Evolutionary conservation across 148 eudicot genomes (phyloP).

Genomic region (Rhododendron kiyosumense): DNA sequence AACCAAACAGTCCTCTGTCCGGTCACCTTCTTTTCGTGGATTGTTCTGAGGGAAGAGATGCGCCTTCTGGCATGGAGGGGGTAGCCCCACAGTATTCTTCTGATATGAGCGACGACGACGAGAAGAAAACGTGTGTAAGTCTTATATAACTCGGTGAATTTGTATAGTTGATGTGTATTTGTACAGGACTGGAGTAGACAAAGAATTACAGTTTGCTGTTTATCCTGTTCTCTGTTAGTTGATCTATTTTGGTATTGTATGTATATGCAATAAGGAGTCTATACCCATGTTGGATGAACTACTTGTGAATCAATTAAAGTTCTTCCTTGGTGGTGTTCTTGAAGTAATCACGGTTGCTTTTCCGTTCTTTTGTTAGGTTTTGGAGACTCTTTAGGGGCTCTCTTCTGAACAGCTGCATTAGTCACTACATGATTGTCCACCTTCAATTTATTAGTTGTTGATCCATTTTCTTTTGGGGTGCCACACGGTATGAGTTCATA

Average conservation of each 20-base stretch:
- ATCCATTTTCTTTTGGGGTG: neutral
- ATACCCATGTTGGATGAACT: neutral
- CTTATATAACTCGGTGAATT: conserved; percentile 25
- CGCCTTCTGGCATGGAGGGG: conserved; percentile 19
- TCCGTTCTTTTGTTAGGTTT: neutral
- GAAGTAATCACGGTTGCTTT: neutral
- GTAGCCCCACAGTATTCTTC: conserved; percentile 11
- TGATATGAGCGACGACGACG: conserved; percentile 1
- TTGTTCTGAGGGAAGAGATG: conserved; percentile 16
- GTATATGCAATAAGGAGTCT: neutral
- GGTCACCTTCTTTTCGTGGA: conserved; percentile 29
- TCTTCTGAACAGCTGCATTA: neutral
- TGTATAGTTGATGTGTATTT: neutral
- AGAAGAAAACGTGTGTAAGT: conserved; percentile 21
- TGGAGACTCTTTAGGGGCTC: neutral
- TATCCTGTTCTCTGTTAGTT: neutral
- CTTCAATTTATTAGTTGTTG: neutral
- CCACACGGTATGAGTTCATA: neutral
- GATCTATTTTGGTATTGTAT: neutral
- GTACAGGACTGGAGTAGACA: neutral
- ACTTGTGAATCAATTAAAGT: neutral
- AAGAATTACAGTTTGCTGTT: neutral
- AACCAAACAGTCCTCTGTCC: conserved; percentile 6
- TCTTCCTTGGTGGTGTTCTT: neutral
- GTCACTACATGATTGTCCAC: neutral